Conservation (phyloP, 2,329 filamentous ascomycete genomes). For the Arthrobotrys conoides region DNA sequence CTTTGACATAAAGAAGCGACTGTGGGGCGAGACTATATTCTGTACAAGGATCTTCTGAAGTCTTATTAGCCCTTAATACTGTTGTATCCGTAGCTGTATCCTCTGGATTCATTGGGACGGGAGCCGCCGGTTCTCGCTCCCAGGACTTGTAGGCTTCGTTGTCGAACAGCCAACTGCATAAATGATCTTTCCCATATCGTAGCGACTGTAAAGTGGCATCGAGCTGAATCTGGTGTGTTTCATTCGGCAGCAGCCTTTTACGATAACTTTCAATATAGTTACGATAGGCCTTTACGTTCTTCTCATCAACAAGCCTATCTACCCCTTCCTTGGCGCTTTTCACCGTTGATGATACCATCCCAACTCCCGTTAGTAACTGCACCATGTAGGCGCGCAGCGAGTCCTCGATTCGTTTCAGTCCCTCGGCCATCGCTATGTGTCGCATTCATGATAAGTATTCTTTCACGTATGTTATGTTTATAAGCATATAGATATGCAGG, state of each 20-base stretch:
- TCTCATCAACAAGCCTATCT: slow-evolving; percentile 1
- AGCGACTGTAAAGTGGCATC: slow-evolving; percentile 16
- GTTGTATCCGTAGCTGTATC: background rate
- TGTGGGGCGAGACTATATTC: background rate
- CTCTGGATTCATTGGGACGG: background rate
- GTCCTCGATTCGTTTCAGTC: background rate
- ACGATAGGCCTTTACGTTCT: background rate
- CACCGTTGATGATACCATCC: background rate
- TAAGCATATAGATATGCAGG: background rate
- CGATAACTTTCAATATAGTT: slow-evolving; percentile 5
- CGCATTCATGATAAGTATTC: background rate
- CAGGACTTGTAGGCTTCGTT: slow-evolving; percentile 38
- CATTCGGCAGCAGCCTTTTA: slow-evolving; percentile 11
- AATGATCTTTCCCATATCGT: slow-evolving; percentile 18
- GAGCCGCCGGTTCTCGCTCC: background rate
- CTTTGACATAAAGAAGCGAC: slow-evolving; percentile 36
- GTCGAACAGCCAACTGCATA: slow-evolving; percentile 40
- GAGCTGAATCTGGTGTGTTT: slow-evolving; percentile 14
- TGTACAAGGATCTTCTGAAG: background rate
- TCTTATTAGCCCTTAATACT: background rate
- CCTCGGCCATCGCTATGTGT: background rate
- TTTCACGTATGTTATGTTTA: background rate
- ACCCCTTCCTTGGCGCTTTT: background rate
- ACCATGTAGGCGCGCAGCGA: background rate
- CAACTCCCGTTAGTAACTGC: background rate